Conservation (phyloP, 225 moss, liverwort and hornwort species). For the Neckera pumila region DNA sequence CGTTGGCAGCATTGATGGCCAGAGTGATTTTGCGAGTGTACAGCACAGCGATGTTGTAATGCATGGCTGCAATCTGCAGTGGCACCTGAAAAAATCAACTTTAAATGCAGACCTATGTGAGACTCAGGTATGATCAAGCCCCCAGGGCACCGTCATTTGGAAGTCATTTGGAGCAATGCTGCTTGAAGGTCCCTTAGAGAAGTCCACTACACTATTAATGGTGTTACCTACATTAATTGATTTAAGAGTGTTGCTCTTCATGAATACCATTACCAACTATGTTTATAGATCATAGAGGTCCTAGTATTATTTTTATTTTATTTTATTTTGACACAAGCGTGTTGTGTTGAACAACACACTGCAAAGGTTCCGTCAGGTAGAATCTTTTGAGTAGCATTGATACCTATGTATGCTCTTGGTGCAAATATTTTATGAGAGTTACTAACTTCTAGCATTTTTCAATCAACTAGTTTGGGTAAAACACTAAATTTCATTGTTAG, state of each 20-base stretch:
- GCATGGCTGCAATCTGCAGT: background rate
- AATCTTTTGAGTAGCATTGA: background rate
- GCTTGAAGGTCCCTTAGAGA: background rate
- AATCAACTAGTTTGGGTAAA: too few species aligned
- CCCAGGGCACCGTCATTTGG: background rate
- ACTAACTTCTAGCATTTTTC: background rate
- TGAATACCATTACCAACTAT: background rate
- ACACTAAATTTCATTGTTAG: background rate
- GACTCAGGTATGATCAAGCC: background rate
- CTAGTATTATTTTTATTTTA: too few species aligned
- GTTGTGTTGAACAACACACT: too few species aligned
- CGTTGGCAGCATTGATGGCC: background rate
- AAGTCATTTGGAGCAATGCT: background rate
- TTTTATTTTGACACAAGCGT: too few species aligned
- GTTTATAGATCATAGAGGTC: background rate
- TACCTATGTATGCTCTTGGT: background rate
- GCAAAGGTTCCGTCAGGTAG: too few species aligned
- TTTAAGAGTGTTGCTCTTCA: background rate
- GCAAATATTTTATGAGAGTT: background rate
- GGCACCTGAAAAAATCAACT: too few species aligned
- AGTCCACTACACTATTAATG: background rate
- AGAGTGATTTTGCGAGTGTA: background rate
- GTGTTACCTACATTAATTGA: background rate
- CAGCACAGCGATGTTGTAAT: background rate
- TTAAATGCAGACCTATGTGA: background rate